Evolutionary conservation across 306 rosid genomes (phyloP).

Genomic region (Inga leiocalycina): DNA sequence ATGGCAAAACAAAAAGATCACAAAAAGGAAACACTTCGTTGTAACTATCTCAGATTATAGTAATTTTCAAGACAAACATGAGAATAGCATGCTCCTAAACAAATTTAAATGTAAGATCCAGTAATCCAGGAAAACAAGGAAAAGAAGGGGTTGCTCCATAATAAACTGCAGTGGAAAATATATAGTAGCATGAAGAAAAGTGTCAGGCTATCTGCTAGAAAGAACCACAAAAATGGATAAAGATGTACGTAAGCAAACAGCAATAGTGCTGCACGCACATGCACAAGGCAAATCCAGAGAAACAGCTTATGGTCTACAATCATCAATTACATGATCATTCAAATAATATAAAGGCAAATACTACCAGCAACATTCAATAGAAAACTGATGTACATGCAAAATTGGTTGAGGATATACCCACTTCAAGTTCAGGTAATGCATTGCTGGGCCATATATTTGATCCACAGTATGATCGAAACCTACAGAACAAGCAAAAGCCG

Average conservation of each 20-base stretch:
- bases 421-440: conserved; percentile 84
- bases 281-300: conserved; percentile 14
- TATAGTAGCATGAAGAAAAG: neutral
- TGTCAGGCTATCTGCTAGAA: conserved; percentile 5
- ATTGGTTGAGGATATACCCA: conserved; percentile 53
- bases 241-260: conserved; percentile 11
- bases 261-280: conserved; percentile 13
- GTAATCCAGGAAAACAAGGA: conserved; percentile 24
- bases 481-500: conserved; percentile 45
- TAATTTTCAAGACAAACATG: conserved; percentile 21
- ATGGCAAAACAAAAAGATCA: conserved; percentile 15
- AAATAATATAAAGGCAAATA: neutral
- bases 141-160: conserved; percentile 12
- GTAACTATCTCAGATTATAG: conserved; percentile 12
- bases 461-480: conserved; percentile 93
- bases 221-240: conserved; percentile 27
- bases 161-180: neutral
- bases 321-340: conserved; percentile 4
- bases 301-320: conserved; percentile 22
- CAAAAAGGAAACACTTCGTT: neutral
- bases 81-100: conserved; percentile 20
- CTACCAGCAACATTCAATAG: conserved; percentile 25
- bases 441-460: conserved; percentile 86
- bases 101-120: conserved; percentile 19
- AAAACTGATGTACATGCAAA: conserved; percentile 22